Evolutionary conservation across 1,284 basidiomycete genomes (phyloP), one percentile per base, ranked within the genome.

Genomic region (Takashimella koratensis): DNA sequence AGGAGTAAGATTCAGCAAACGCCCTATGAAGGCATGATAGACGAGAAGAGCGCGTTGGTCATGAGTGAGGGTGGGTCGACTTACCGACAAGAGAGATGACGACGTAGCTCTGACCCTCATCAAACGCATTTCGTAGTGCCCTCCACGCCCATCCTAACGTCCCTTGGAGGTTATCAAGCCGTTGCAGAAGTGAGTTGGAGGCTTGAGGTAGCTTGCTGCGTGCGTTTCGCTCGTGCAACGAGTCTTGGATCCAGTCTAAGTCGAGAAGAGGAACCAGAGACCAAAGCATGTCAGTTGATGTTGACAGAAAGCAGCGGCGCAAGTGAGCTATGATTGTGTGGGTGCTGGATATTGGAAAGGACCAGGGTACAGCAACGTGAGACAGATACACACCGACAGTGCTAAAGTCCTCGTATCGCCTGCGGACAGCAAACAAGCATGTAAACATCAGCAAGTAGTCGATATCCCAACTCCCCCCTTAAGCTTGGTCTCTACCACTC

Each of bases 161-260:
- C 2, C 75, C 75, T 6, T 68, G 60, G 16, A 71, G 52, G 11
- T 64, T 58, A 46, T 70, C 60, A 51, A 77, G 63, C 10, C 68
- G 56, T 6, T 62, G 59, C 12, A 64, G 51, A 1, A 74, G 47
- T 0, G 64, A 63, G 39, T 60, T 59, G 5, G 45, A 19, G 43
- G 43, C 56, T 47, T 41, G 47, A 47, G 30, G 30, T 36, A 8
- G 30, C 24, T 41, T 44, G 22, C 50, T 36, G 77, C 71, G 6
- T 79, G 65, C 19, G 16, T 82, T 87, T 25, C 90, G 81, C 67
- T 97, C 92, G 39, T 89, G 82, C 49, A 94, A 84, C 2, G 91
- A 90, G 76, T 97, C 93, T 68, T 95, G 88, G 53, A 97, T 88
- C 93, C 92, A 97, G 74, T 97, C 92, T 84, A 59, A 45, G 48